Conservation (phyloP, 352 stramenopile genomes). For the Globisporangium emineosum region DNA sequence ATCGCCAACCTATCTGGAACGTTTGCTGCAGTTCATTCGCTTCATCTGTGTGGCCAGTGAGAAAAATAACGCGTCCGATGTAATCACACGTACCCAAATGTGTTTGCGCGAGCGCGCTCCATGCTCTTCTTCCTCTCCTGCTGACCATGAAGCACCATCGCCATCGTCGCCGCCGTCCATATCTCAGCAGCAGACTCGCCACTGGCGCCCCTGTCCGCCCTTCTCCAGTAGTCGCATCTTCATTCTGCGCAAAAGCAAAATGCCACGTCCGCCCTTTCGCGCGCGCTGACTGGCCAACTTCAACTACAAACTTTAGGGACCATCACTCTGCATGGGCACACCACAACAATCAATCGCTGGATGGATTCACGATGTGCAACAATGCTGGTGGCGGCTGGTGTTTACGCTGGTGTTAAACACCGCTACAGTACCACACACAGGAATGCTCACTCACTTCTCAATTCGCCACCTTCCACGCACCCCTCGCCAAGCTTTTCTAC, state of each 20-base stretch:
- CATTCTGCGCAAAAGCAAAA: not conserved
- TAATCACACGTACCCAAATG: not conserved
- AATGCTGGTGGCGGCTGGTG: not conserved
- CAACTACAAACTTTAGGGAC: not conserved
- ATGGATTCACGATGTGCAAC: not conserved
- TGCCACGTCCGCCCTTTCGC: constrained; percentile 11
- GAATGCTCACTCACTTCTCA: constrained; percentile 1
- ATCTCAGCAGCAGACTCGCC: not conserved
- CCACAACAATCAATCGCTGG: not conserved
- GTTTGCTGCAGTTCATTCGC: not conserved
- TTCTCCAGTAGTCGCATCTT: not conserved
- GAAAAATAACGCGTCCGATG: not conserved
- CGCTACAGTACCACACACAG: not conserved
- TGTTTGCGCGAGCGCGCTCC: not conserved
- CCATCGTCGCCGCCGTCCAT: not conserved
- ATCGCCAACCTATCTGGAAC: not conserved
- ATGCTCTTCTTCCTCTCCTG: not conserved
- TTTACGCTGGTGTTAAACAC: not conserved
- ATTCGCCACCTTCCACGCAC: not conserved
- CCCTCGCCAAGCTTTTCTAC: not conserved
- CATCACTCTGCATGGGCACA: not conserved
- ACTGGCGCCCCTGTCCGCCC: not conserved
- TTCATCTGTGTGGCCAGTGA: too few species aligned
- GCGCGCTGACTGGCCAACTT: constrained; percentile 6
- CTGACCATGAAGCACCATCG: not conserved